A percentile compares a stretch with the other conserved stretches of the same genome.
phyloP scores from a whole-genome alignment of 768 basidiomycete genomes.

The Lentinus tigrinus region DNA sequence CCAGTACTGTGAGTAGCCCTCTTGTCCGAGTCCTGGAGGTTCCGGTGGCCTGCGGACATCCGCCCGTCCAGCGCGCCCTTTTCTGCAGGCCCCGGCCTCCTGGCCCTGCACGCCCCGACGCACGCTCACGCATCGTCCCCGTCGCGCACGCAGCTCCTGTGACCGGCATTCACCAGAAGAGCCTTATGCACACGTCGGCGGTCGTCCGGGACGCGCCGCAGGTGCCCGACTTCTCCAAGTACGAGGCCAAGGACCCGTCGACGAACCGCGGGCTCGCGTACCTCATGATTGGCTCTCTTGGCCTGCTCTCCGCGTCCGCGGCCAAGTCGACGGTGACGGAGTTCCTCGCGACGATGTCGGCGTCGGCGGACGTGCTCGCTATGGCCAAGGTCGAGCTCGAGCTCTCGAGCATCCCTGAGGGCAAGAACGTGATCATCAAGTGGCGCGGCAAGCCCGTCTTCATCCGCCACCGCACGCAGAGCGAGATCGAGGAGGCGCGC shows the following conservation, averaged over 20 bases:
- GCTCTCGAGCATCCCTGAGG: constrained; percentile 86
- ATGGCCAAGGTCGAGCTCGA: constrained; percentile 98
- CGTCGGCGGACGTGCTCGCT: constrained; percentile 96
- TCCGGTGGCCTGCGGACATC: neutral
- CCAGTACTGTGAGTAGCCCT: constrained; percentile 50
- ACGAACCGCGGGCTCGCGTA: constrained; percentile 79
- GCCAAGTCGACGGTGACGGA: constrained; percentile 94
- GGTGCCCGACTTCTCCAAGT: constrained; percentile 86
- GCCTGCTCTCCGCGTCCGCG: constrained; percentile 89
- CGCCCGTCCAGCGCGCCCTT: neutral
- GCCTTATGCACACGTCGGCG: constrained; percentile 77
- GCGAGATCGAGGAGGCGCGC: constrained; percentile 93
- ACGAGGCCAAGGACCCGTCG: constrained; percentile 66
- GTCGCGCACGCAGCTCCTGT: constrained; percentile 44
- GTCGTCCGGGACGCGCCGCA: constrained; percentile 67
- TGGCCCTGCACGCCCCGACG: neutral
- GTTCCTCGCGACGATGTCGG: constrained; percentile 94
- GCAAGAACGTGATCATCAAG: constrained; percentile 96
- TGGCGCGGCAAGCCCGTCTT: constrained; percentile 99
- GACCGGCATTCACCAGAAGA: constrained; percentile 57
- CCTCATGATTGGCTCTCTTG: constrained; percentile 89
- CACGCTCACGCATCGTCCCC: neutral
- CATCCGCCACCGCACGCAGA: constrained; percentile 91
- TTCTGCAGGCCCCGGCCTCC: neutral
- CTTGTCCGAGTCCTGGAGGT: neutral